Base-by-base conservation (phyloP, 345 rosid genomes). In the Eutrema heterophyllum region DNA sequence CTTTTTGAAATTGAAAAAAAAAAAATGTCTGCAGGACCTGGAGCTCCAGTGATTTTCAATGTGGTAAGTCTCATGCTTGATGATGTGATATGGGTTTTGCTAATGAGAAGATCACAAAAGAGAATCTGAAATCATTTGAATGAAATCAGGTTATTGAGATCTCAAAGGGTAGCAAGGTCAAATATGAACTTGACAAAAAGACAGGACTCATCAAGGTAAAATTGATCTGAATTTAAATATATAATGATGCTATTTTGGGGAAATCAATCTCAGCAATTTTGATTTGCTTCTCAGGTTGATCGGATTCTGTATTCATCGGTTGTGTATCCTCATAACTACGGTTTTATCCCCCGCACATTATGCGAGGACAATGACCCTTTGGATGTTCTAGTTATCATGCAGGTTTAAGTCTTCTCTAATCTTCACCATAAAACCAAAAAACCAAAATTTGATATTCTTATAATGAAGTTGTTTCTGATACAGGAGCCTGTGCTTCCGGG, bases 241-340 rank as follows among this genome's bases (percentile, higher is more conserved):
- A 41, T 41, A 13, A 41, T 18, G 46, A 11, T 59, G 24, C 5
- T 36, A 8, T 33, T 24, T 16, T 4, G 8, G 33, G 35, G 24
- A 40, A 49, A 71, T 48, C 3, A 36, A 75, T 29, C 68, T 43
- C 4, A 70, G 58, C 1, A 12, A 0, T 1, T 65, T 56, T 56
- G 44, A 69, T 40, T 4, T 55, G 16, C 48, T 69, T 44, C 62
- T 71, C 75, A 96, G 99, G 99, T 96, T 63, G 99, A 92, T 78
- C 80, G 99, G 14, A 50, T 96, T 40, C 81, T 96, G 52, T 96
- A 96, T 79, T 96, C 99, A n/a, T 96, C 99, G 0, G 96, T 90
- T 66, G 99, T 96, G 73, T 96, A 96, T 70, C 99, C 99, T 70
- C 99, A 96, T 81, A 96, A 96, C 84, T 96, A 96, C 12, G 99